Evolutionary conservation across 495 filamentous ascomycete genomes (phyloP), one percentile per base, ranked within the genome.

Genomic region (Penicillium robsamsonii): DNA sequence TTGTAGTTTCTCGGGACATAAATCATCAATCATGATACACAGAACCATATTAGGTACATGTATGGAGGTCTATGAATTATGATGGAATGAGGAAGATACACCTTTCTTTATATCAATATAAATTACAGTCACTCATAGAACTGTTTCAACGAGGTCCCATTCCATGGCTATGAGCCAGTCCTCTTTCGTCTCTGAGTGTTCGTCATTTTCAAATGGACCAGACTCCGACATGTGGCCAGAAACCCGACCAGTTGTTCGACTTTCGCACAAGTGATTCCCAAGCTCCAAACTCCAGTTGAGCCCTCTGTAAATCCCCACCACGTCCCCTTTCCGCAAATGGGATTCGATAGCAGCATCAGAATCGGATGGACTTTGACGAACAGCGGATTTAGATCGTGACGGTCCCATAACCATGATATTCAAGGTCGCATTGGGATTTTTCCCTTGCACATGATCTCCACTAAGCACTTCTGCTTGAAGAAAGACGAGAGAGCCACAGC

Each of bases 101-200:
- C n/a, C 35, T 38, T 37, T 17, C 35, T 5, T 13, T 17, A 17
- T 9, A 38, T 17, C 35, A 6, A n/a, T 4, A 17, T 17, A 17
- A 38, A 38, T 38, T 15, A 17, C 15, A 0, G 31, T 17, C 2
- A 9, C 7, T 38, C 35, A 38, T 17, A 5, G 2, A 46, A 20
- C 12, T 27, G n/a, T 17, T 18, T 58, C 31, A n/a, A 76, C 24
- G 15, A 75, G 22, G 41, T 75, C 71, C 75, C 75, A 78, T 52
- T 78, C 72, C 64, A 74, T 70, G n/a, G 59, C 69, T 29, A 78
- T 65, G 11, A 70, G 58, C 74, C 75, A 78, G 25, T 27, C 24
- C 11, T 56, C 35, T 17, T 59, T 51, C 4, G 15, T 1, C 20
- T 41, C 47, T 13, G 52, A 22, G 15, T 5, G 3, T 10, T 10